Base-by-base conservation (phyloP, 2,329 filamentous ascomycete genomes). In the Neobulgaria alba region DNA sequence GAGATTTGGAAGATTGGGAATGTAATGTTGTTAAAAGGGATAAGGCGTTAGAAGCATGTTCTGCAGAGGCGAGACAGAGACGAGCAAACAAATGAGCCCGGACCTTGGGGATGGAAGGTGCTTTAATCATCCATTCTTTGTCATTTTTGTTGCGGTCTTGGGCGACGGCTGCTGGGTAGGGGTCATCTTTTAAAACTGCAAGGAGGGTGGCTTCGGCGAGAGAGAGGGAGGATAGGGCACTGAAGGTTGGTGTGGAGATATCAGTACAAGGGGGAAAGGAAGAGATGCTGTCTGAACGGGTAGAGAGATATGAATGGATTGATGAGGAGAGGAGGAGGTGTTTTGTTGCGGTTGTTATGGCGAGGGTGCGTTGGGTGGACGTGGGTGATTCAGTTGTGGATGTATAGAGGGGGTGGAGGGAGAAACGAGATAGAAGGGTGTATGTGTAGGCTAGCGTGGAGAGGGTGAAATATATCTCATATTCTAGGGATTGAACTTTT, bases 81-180 rank as follows among this genome's bases (percentile, higher is more conserved):
- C 90, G 73, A 2, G 88, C 88, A 57, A 93, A 93, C 2, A 98
- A 70, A 56, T 93, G 81, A 7, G 87, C 87, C 34, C 90, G 79
- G 14, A 95, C 88, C 58, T 90, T 89, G 20, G 88, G 84, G 36
- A 95, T 85, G 37, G 87, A 79, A 1, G 90, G 87, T 0, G 87
- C 76, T 55, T 84, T 86, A 61, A 92, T 93, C 88, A 96, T 96
- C 90, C 90, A 98, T 51, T 96, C 90, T 46, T 76, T 87, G 61
- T 89, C 87, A 51, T 82, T 79, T 39, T 81, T 77, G 57, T 94
- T 93, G 35, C 89, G 75, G 42, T 82, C 77, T 55, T 94, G 85
- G 1, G 87, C 79, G 2, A 94, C 82, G 5, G 81, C 75, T 2
- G 83, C 79, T 1, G 90, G 83, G 57, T 95, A 96, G 0, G 90